Percentiles rank a stretch among this genome's conserved stretches.
These are phyloP conservation scores for Metrosideros polymorpha DNA, from an alignment of 441 rosid species.

Conservation along the genomic window DNA sequence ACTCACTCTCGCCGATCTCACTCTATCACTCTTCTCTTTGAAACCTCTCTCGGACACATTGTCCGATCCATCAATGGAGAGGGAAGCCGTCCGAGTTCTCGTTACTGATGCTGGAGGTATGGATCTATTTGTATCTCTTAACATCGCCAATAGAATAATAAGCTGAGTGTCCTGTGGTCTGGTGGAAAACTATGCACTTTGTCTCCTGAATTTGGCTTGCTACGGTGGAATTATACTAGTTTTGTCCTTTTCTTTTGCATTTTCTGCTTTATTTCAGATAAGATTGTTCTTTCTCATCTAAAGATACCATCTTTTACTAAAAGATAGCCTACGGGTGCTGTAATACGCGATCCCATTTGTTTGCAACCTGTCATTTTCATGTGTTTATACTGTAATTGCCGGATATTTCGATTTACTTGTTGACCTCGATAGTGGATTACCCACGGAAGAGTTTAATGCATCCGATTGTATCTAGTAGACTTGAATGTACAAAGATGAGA, in stretches of 20 bases:
- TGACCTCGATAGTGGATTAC: neutral
- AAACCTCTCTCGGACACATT: too few species aligned
- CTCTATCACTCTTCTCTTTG: too few species aligned
- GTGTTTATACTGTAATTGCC: neutral
- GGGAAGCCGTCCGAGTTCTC: too few species aligned
- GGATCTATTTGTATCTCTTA: too few species aligned
- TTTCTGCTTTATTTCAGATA: neutral
- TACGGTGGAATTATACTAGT: too few species aligned
- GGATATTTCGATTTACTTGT: neutral
- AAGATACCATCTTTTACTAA: neutral
- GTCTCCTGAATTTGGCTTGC: too few species aligned
- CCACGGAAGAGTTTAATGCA: neutral
- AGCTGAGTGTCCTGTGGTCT: too few species aligned
- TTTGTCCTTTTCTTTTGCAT: neutral
- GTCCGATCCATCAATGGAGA: too few species aligned
- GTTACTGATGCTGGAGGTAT: conserved; percentile 93
- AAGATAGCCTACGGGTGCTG: neutral
- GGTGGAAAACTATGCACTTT: too few species aligned
- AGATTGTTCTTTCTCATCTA: neutral
- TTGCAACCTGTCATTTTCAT: neutral
- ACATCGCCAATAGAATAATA: too few species aligned
- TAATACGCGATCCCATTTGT: neutral
- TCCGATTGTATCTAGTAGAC: neutral
- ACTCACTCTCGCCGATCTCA: too few species aligned
- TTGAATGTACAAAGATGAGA: neutral